phyloP scores from a whole-genome alignment of 192 early-diverging fungal species.

The Paraglomus occultum region DNA sequence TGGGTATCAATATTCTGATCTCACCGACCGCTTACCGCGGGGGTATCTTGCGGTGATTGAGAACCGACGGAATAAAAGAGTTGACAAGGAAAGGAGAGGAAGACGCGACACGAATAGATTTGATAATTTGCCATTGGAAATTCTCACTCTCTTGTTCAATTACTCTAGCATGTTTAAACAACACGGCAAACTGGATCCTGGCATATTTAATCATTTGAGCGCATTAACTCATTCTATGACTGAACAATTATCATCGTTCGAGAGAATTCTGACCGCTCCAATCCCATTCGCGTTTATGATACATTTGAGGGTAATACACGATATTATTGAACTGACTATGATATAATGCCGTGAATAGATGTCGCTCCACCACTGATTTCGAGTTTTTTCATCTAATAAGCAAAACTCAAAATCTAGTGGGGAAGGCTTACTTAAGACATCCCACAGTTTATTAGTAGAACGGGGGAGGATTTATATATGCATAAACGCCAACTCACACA shows the following conservation, averaged over 20 bases:
- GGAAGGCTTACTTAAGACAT: too few species aligned
- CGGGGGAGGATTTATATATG: too few species aligned
- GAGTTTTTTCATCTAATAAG: too few species aligned
- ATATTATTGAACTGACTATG: conserved; percentile 36
- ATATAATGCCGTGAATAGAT: background rate
- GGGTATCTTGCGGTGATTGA: conserved; percentile 35
- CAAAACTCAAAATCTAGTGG: too few species aligned
- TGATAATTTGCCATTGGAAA: conserved; percentile 40
- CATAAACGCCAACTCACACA: too few species aligned
- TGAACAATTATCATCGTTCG: conserved; percentile 51
- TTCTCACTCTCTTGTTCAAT: conserved; percentile 35
- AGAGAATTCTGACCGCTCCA: conserved; percentile 66
- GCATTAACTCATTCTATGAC: conserved; percentile 37
- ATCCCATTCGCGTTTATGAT: conserved; percentile 71
- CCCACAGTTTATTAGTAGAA: too few species aligned
- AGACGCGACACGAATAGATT: conserved; percentile 29
- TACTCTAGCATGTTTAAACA: conserved; percentile 37
- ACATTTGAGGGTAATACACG: conserved; percentile 61
- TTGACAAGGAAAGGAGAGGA: background rate
- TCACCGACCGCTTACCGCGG: conserved; percentile 48
- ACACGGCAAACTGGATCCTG: conserved; percentile 33
- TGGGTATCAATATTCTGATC: conserved; percentile 50
- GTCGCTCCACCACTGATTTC: background rate
- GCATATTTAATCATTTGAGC: conserved; percentile 33
- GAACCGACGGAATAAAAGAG: conserved; percentile 29